Percentiles rank a stretch among this genome's conserved stretches.
Conservation (phyloP, 345 rosid species). For the Bruguiera sexangula region DNA sequence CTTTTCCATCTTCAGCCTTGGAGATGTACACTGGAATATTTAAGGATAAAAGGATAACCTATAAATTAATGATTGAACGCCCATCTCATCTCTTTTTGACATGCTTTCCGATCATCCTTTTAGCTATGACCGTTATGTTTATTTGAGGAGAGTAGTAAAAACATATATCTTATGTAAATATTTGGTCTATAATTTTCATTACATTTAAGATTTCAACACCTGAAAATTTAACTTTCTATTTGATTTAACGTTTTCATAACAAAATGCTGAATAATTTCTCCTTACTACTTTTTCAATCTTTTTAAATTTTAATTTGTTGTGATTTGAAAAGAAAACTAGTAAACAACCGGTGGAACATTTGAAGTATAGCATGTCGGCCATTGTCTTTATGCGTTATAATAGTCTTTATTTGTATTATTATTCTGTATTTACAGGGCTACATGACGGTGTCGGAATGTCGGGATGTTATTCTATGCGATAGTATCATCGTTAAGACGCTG, state of each 20-base stretch:
- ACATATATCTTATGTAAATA: too few species aligned
- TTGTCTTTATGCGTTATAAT: background rate
- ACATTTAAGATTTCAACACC: too few species aligned
- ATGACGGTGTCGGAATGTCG: too few species aligned
- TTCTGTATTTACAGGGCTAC: too few species aligned
- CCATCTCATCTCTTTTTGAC: background rate
- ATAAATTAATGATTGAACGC: background rate
- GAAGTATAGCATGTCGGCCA: constrained; percentile 15
- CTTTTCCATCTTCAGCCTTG: background rate
- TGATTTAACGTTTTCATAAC: too few species aligned
- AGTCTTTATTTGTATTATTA: background rate
- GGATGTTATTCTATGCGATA: background rate
- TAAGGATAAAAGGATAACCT: background rate
- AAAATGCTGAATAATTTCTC: too few species aligned
- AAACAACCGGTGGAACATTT: background rate
- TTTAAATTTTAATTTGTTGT: background rate
- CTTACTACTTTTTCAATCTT: background rate
- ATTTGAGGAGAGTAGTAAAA: too few species aligned
- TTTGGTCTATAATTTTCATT: too few species aligned
- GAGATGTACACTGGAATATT: background rate
- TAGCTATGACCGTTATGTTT: too few species aligned
- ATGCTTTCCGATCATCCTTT: background rate
- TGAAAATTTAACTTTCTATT: too few species aligned
- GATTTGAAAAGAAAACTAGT: constrained; percentile 1
- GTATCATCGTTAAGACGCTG: constrained; percentile 12